Base-by-base conservation (phyloP, 1,284 basidiomycete genomes). In the Moesziomyces antarcticus region DNA sequence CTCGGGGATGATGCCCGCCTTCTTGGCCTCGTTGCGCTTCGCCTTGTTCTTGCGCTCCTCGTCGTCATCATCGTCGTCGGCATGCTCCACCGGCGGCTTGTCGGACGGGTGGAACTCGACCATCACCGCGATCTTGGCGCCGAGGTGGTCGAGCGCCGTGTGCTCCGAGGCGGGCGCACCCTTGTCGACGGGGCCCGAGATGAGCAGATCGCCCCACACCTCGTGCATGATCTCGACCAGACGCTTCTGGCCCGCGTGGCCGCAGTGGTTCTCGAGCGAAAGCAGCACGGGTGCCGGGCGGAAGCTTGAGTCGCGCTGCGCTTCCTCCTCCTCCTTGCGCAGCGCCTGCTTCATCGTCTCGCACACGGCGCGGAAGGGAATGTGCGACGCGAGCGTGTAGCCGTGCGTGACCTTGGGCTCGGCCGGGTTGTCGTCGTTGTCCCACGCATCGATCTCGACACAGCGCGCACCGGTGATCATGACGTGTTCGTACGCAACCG, bases 401-500 rank as follows among this genome's bases (percentile, higher is more conserved):
- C 75, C 77, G 72, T 90, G 90, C 0, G 88, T 90, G 35, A 90
- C 89, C 54, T 89, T 85, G 25, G 88, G 86, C 13, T 88, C 88
- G 46, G 86, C 84, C 3, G 85, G 84, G 5, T 87, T 87, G 22
- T 71, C 52, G 0, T 80, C 78, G 16, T 75, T 64, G 13, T 89
- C 87, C 90, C 90, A 91, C 16, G 89, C 89, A 73, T 91, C 90
- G 59, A 91, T 89, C 80, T 91, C 90, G 83, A 91, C 88, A 75
- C 89, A 90, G 40, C 89, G 87, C 5, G 86, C 88, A 47, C 87
- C 86, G 5, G 87, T 86, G 25, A 84, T 84, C 16, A 90, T 83
- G 43, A 90, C 89, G 64, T 89, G 87, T 5, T 85, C 87, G 77
- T 91, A 91, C 0, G 86, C 87, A 1, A 86, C 85, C 1, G 89